A percentile compares a stretch with the other conserved stretches of the same genome.
Evolutionary conservation across 805 yeast genomes (phyloP).

Genomic region (Kuraishia hungarica): DNA sequence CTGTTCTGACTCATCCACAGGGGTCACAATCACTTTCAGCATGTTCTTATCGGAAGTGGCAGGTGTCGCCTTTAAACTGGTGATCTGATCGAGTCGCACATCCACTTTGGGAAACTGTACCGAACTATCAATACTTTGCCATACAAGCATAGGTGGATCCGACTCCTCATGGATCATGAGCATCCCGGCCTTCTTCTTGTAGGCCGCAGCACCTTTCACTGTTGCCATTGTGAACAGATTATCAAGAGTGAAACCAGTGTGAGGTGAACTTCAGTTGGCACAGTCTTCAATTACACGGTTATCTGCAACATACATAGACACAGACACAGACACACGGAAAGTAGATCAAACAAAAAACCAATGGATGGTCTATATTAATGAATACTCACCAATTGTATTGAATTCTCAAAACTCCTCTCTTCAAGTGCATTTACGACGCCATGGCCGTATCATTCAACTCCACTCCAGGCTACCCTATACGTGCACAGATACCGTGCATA

Average conservation of each 20-base stretch:
- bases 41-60: slow-evolving; percentile 59
- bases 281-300: too few relatives aligned
- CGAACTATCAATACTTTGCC: slow-evolving; percentile 48
- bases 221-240: slow-evolving; percentile 2
- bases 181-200: slow-evolving; percentile 48
- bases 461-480: too few relatives aligned
- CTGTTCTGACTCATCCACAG: slow-evolving; percentile 20
- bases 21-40: slow-evolving; percentile 40
- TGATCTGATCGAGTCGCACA: slow-evolving; percentile 31
- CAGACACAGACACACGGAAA: too few relatives aligned
- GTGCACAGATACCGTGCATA: too few relatives aligned
- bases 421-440: too few relatives aligned
- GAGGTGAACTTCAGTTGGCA: not conserved
- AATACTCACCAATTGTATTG: too few relatives aligned
- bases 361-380: too few relatives aligned
- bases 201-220: slow-evolving; percentile 41
- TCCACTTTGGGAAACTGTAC: slow-evolving; percentile 30
- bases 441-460: too few relatives aligned
- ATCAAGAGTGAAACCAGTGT: not conserved
- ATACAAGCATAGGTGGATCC: slow-evolving; percentile 43
- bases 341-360: too few relatives aligned
- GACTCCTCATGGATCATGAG: slow-evolving; percentile 47
- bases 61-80: slow-evolving; percentile 60
- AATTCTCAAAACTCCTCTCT: too few relatives aligned
- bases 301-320: too few relatives aligned